These are phyloP conservation scores for Aspergillus persii DNA, from an alignment of 2,329 filamentous ascomycete genomes.

Conservation along the genomic window DNA sequence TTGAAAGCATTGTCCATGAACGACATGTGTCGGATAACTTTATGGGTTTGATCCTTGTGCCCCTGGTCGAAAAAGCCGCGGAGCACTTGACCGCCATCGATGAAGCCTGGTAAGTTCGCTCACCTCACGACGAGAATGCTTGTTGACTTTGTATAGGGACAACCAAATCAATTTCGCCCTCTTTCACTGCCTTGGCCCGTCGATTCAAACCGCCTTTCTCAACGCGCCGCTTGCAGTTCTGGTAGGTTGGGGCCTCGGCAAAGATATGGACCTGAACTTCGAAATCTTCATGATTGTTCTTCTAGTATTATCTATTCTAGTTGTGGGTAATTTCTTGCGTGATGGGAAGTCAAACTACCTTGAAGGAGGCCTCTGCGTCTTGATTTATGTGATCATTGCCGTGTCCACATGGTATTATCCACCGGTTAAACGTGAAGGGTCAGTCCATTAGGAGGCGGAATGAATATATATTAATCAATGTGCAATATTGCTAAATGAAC, in stretches of 20 bases:
- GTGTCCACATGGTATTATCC: slow-evolving; percentile 63
- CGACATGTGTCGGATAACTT: slow-evolving; percentile 57
- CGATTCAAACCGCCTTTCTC: slow-evolving; percentile 84
- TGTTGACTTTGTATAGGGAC: slow-evolving; percentile 29
- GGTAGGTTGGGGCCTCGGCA: slow-evolving; percentile 74
- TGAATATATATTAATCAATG: background rate
- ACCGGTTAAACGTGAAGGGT: slow-evolving; percentile 37
- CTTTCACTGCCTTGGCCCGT: slow-evolving; percentile 80
- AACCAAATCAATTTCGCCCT: slow-evolving; percentile 75
- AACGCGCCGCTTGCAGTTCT: slow-evolving; percentile 82
- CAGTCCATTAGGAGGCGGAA: background rate
- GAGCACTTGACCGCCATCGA: slow-evolving; percentile 82
- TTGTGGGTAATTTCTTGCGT: slow-evolving; percentile 81
- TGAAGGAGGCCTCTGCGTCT: slow-evolving; percentile 75
- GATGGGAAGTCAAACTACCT: slow-evolving; percentile 90
- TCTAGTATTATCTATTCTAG: slow-evolving; percentile 78
- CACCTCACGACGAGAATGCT: slow-evolving; percentile 4
- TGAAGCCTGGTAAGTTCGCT: slow-evolving; percentile 66
- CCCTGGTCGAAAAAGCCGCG: slow-evolving; percentile 80
- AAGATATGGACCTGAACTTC: slow-evolving; percentile 76
- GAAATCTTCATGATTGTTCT: slow-evolving; percentile 82
- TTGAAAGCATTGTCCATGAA: slow-evolving; percentile 58
- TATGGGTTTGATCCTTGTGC: slow-evolving; percentile 70
- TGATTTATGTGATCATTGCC: slow-evolving; percentile 62
- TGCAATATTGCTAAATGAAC: background rate